A percentile compares a stretch with the other conserved stretches of the same genome.
These are phyloP conservation scores for Exsudoporus floridanus DNA, from an alignment of 1,284 basidiomycete species.

Conservation along the genomic window DNA sequence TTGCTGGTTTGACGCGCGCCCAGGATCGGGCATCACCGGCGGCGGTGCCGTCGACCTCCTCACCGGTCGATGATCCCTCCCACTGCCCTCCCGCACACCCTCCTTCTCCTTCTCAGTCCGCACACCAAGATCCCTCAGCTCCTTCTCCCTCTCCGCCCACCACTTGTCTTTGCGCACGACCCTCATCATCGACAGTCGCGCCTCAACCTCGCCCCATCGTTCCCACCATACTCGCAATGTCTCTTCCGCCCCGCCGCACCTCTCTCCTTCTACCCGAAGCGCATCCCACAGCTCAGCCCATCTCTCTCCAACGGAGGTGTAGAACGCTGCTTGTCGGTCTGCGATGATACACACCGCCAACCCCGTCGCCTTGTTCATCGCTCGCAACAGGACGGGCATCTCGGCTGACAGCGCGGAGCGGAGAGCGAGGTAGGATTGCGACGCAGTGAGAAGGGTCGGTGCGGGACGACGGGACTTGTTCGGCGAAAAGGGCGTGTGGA, in stretches of 20 bases:
- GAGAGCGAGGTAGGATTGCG: constrained; percentile 70
- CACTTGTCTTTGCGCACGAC: constrained; percentile 40
- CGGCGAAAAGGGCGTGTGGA: constrained; percentile 55
- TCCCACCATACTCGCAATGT: constrained; percentile 67
- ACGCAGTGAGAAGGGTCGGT: constrained; percentile 62
- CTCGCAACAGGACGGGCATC: constrained; percentile 59
- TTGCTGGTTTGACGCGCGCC: constrained; percentile 8
- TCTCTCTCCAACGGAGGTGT: constrained; percentile 51
- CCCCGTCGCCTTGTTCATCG: constrained; percentile 58
- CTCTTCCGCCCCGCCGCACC: constrained; percentile 61
- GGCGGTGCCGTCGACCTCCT: constrained; percentile 17
- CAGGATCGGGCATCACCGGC: constrained; percentile 23
- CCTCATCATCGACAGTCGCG: constrained; percentile 44
- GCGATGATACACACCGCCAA: constrained; percentile 51
- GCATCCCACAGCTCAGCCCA: constrained; percentile 82
- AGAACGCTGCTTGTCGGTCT: constrained; percentile 58
- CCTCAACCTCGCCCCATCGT: constrained; percentile 63
- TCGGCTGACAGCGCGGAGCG: constrained; percentile 67
- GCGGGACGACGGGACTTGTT: constrained; percentile 59
- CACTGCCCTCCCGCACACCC: constrained; percentile 9
- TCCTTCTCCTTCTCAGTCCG: constrained; percentile 22
- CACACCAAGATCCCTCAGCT: constrained; percentile 23
- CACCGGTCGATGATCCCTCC: constrained; percentile 17
- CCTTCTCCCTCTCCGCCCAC: constrained; percentile 34
- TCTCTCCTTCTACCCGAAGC: constrained; percentile 70